Conservation (phyloP, 1,139 yeast genomes). For the Magnusiomyces sp. region DNA sequence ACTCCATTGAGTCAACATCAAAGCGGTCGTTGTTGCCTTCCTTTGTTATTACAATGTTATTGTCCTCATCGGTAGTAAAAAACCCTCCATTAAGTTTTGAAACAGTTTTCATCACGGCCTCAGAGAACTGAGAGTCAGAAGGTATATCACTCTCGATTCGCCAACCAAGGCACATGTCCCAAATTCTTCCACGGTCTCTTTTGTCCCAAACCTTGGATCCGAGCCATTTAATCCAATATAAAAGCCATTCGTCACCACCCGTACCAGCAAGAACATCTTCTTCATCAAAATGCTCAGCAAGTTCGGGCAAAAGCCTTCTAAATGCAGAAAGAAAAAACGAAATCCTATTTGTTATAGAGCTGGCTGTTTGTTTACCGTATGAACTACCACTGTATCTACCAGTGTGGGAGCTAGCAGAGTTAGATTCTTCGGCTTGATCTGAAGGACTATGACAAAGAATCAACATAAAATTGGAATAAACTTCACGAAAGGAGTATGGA, state of each 20-base stretch:
- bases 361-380: conserved; percentile 2
- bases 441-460: conserved; percentile 68
- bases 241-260: conserved; percentile 79
- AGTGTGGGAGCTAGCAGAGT: conserved; percentile 8
- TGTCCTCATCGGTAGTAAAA: not conserved
- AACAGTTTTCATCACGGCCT: too few species aligned
- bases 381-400: conserved; percentile 12
- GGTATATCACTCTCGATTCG: conserved; percentile 27
- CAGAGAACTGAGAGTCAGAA: too few species aligned
- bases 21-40: conserved; percentile 27
- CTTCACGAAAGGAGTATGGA: conserved; percentile 40
- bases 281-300: conserved; percentile 68
- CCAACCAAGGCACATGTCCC: conserved; percentile 86
- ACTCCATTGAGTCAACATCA: conserved; percentile 16
- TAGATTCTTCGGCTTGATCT: conserved; percentile 20
- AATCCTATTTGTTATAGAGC: conserved; percentile 46
- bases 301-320: conserved; percentile 61
- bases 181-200: conserved; percentile 73
- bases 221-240: conserved; percentile 92
- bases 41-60: conserved; percentile 4
- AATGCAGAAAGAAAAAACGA: conserved; percentile 64
- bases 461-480: conserved; percentile 67
- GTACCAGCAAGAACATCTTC: conserved; percentile 60
- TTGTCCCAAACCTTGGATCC: conserved; percentile 86
- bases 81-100: too few species aligned